A percentile compares a stretch with the other conserved stretches of the same genome.
phyloP scores from a whole-genome alignment of 371 early-diverging fungal species.

The Mortierella sp. region DNA sequence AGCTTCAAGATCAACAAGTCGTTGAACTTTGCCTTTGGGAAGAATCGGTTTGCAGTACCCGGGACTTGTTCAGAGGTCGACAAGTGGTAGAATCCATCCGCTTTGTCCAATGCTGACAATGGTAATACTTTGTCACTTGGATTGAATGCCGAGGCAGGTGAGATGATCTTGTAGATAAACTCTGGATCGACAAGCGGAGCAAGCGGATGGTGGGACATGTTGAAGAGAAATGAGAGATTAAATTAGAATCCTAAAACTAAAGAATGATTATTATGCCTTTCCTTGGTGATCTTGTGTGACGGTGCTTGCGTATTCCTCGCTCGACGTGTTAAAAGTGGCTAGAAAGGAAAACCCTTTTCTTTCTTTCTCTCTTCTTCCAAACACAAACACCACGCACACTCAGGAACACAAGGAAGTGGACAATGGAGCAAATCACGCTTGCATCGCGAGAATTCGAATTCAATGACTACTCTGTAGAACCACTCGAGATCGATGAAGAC shows the following conservation, averaged over 20 bases:
- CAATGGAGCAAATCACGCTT: slow-evolving; percentile 33
- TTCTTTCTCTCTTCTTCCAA: neutral
- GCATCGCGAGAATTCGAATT: slow-evolving; percentile 51
- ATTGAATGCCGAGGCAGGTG: slow-evolving; percentile 38
- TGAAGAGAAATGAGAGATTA: neutral
- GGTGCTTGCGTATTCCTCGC: neutral
- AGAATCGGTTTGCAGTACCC: slow-evolving; percentile 53
- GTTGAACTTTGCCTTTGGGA: slow-evolving; percentile 32
- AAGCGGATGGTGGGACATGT: slow-evolving; percentile 32
- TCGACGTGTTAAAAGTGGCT: no score
- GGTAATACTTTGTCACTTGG: slow-evolving; percentile 30
- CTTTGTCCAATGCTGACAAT: slow-evolving; percentile 42
- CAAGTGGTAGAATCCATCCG: slow-evolving; percentile 57
- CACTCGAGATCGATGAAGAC: slow-evolving; percentile 48
- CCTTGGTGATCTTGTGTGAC: no score
- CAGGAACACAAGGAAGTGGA: neutral
- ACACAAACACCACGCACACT: neutral
- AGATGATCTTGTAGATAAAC: slow-evolving; percentile 52
- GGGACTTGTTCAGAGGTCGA: slow-evolving; percentile 47
- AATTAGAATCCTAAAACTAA: no score
- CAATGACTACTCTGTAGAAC: slow-evolving; percentile 30
- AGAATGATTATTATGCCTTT: neutral
- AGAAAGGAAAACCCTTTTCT: neutral
- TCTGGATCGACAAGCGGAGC: slow-evolving; percentile 32
- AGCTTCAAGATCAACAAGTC: slow-evolving; percentile 52